phyloP scores from a whole-genome alignment of 164 flowering plant genomes.

The Amborella trichopoda region DNA sequence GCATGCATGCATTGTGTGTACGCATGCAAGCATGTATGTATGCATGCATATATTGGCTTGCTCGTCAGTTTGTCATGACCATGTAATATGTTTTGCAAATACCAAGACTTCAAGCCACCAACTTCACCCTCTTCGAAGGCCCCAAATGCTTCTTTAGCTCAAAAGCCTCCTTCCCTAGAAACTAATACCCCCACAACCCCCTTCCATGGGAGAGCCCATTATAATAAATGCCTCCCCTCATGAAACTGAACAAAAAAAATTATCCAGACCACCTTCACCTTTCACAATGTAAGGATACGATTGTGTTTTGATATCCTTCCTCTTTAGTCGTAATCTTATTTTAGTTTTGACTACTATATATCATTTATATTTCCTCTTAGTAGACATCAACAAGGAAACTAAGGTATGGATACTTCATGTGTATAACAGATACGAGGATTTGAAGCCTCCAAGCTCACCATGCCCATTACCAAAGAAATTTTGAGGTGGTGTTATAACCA shows the following conservation, averaged over 20 bases:
- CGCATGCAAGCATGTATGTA: background rate
- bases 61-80: background rate
- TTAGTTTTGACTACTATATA: background rate
- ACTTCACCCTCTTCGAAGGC: conserved; percentile 48
- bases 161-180: background rate
- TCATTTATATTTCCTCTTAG: background rate
- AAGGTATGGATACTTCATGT: background rate
- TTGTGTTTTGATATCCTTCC: background rate
- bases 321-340: background rate
- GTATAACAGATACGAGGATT: conserved; percentile 56
- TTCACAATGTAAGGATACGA: conserved; percentile 33
- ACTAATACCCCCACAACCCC: background rate
- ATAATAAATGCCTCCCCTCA: background rate
- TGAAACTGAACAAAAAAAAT: conserved; percentile 12
- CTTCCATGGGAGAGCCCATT: no score
- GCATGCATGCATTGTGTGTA: background rate
- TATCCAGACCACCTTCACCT: conserved; percentile 46
- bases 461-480: conserved; percentile 18
- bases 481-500: no score
- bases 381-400: background rate
- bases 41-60: background rate
- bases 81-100: conserved; percentile 18
- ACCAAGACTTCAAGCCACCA: conserved; percentile 55
- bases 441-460: conserved; percentile 79
- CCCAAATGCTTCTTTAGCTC: conserved; percentile 7